A percentile compares a stretch with the other conserved stretches of the same genome.
Conservation (phyloP, 2,329 filamentous ascomycete genomes). For the Pestalotiopsis sp. region DNA sequence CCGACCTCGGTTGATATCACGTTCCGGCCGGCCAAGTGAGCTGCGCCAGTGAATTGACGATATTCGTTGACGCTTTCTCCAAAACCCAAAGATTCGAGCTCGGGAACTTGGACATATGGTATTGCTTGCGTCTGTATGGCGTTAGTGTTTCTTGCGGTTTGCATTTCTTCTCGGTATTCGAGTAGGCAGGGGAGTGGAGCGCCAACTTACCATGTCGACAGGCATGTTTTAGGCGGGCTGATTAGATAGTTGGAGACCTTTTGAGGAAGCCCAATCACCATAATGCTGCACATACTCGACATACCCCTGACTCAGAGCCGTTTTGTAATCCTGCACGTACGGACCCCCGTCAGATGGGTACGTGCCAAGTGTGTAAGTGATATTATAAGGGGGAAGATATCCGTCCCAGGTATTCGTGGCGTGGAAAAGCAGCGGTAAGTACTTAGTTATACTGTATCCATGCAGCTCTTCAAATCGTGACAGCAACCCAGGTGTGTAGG, state of each 20-base stretch:
- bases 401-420: constrained; percentile 21
- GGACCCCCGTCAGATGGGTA: constrained; percentile 15
- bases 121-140: constrained; percentile 15
- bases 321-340: constrained; percentile 26
- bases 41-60: constrained; percentile 25
- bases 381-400: constrained; percentile 23
- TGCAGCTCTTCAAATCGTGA: constrained; percentile 18
- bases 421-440: constrained; percentile 26
- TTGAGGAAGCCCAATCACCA: constrained; percentile 18
- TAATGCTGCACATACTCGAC: constrained; percentile 18
- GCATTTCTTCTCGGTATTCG: neutral
- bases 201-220: constrained; percentile 22
- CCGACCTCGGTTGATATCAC: constrained; percentile 28
- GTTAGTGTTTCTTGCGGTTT: neutral
- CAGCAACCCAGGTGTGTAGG: constrained; percentile 24
- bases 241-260: constrained; percentile 21
- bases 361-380: constrained; percentile 19
- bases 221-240: constrained; percentile 30
- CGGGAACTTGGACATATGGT: constrained; percentile 21
- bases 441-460: constrained; percentile 21
- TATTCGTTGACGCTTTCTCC: constrained; percentile 23
- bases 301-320: constrained; percentile 22
- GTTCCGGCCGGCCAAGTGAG: constrained; percentile 21
- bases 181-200: neutral
- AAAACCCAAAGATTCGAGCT: constrained; percentile 28